Conservation (phyloP, 192 early-diverging fungal genomes). For the Coemansia brasiliensis region DNA sequence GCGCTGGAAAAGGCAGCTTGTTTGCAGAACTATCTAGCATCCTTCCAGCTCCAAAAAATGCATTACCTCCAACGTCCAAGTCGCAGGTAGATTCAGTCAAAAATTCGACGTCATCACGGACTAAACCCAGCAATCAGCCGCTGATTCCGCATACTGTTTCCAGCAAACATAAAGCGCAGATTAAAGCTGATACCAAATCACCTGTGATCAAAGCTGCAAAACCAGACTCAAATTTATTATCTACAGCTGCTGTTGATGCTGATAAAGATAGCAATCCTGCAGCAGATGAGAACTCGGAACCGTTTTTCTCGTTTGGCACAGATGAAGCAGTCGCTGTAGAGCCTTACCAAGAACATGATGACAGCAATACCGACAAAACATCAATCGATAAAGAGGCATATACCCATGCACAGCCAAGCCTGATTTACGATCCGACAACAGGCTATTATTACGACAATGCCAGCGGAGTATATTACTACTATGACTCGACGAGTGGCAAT, state of each 20-base stretch:
- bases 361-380: background rate
- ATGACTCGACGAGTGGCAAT: slow-evolving; percentile 20
- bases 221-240: too few relatives aligned
- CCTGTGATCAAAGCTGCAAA: background rate
- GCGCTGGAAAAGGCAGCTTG: slow-evolving; percentile 9
- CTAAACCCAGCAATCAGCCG: slow-evolving; percentile 1
- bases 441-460: slow-evolving; percentile 46
- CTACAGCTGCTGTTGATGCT: background rate
- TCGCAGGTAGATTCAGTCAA: background rate
- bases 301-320: slow-evolving; percentile 8
- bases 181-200: background rate
- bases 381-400: background rate
- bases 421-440: slow-evolving; percentile 43
- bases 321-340: background rate
- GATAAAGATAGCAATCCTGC: background rate
- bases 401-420: background rate
- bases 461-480: slow-evolving; percentile 35
- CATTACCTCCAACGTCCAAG: background rate
- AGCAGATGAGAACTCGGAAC: background rate
- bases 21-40: slow-evolving; percentile 44
- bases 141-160: slow-evolving; percentile 46
- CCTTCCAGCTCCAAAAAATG: slow-evolving; percentile 47
- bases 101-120: background rate
- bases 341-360: slow-evolving; percentile 2
- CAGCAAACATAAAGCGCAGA: slow-evolving; percentile 20